Evolutionary conservation across 2,329 filamentous ascomycete genomes (phyloP).

Genomic region (Phyllosticta ampelicida): DNA sequence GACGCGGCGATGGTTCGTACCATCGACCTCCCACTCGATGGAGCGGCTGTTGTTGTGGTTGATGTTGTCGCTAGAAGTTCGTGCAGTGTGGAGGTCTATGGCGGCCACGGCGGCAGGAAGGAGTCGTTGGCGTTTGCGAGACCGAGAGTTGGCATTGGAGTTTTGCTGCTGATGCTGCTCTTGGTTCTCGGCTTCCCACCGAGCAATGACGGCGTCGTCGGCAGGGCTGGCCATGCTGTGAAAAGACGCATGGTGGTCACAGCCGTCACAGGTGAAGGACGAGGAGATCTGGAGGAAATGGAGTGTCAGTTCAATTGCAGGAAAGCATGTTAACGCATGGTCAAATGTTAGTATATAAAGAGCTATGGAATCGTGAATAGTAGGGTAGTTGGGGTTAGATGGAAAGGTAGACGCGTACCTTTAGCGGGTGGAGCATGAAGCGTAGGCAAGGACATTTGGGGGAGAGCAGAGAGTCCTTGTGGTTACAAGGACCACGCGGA

Average conservation of each 20-base stretch:
- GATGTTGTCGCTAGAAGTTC: background rate
- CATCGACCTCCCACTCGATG: background rate
- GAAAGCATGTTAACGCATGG: background rate
- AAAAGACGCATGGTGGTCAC: constrained; percentile 44
- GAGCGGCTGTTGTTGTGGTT: background rate
- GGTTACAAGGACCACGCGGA: constrained; percentile 41
- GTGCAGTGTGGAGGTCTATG: background rate
- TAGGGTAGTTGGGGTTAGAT: background rate
- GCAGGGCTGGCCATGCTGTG: constrained; percentile 42
- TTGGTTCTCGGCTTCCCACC: constrained; percentile 25
- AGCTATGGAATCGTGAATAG: background rate
- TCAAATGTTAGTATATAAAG: no score
- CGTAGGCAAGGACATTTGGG: constrained; percentile 41
- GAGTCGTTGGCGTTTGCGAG: background rate
- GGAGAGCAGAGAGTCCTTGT: constrained; percentile 31
- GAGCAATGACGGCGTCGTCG: constrained; percentile 37
- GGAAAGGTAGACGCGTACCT: constrained; percentile 25
- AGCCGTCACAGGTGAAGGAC: constrained; percentile 46
- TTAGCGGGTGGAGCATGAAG: constrained; percentile 48
- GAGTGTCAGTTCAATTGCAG: background rate
- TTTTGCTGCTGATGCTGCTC: background rate
- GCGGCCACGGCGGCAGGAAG: background rate
- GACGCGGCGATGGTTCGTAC: background rate
- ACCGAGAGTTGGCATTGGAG: background rate
- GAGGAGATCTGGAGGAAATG: constrained; percentile 29